phyloP scores from a whole-genome alignment of 2,329 filamentous ascomycete genomes.

The Akanthomyces muscarius region DNA sequence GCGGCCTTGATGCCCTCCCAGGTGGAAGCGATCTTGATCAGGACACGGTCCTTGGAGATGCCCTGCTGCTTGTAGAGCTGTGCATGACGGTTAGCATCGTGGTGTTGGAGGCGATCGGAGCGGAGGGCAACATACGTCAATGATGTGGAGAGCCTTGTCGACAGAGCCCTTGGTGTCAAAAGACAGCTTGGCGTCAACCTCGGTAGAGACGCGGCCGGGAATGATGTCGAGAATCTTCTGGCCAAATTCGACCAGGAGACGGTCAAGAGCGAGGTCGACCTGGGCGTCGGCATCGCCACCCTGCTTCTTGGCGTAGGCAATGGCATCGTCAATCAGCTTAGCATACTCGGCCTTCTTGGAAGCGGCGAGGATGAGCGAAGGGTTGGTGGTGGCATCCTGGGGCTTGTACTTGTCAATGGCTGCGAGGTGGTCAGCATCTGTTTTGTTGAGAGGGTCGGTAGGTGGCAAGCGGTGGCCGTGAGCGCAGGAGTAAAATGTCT shows the following conservation, averaged over 20 bases:
- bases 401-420: slow-evolving; percentile 99
- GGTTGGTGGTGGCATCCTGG: slow-evolving; percentile 99
- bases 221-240: slow-evolving; percentile 96
- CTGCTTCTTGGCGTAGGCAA: slow-evolving; percentile 79
- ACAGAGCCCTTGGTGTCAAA: slow-evolving; percentile 92
- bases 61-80: slow-evolving; percentile 93
- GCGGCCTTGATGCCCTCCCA: slow-evolving; percentile 99
- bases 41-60: slow-evolving; percentile 86
- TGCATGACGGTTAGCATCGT: slow-evolving; percentile 18
- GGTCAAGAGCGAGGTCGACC: slow-evolving; percentile 87
- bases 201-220: slow-evolving; percentile 96
- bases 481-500: slow-evolving; percentile 1
- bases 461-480: slow-evolving; percentile 1
- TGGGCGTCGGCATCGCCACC: slow-evolving; percentile 68
- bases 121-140: slow-evolving; percentile 61
- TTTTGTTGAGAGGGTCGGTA: slow-evolving; percentile 8
- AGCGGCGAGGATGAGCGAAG: slow-evolving; percentile 94
- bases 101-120: background rate
- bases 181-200: slow-evolving; percentile 93
- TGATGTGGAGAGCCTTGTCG: slow-evolving; percentile 94
- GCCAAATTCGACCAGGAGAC: slow-evolving; percentile 95
- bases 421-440: slow-evolving; percentile 37
- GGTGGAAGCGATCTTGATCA: slow-evolving; percentile 99
- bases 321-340: slow-evolving; percentile 80
- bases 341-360: slow-evolving; percentile 98